Conservation (phyloP, 2,329 filamentous ascomycete genomes). For the Magnaporthiopsis incrustans region DNA sequence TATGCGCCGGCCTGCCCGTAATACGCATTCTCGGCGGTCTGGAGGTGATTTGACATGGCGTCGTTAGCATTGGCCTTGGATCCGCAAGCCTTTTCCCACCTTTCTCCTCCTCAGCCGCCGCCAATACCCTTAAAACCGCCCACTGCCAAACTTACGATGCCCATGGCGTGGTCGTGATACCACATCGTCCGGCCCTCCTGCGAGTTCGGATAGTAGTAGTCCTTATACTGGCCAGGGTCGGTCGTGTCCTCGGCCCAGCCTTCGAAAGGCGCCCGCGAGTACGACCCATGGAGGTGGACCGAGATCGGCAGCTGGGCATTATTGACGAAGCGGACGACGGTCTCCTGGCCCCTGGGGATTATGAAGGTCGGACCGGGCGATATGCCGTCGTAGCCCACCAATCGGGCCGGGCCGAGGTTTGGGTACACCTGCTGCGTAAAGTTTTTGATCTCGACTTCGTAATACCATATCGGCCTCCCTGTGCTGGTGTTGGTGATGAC, state of each 20-base stretch:
- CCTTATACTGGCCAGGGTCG: conserved; percentile 45
- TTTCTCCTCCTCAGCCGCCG: background rate
- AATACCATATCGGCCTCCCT: conserved; percentile 27
- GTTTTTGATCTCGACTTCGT: conserved; percentile 25
- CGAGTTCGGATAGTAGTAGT: conserved; percentile 54
- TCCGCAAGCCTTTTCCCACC: background rate
- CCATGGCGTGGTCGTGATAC: conserved; percentile 45
- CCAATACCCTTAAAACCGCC: conserved; percentile 1
- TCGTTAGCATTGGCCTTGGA: background rate
- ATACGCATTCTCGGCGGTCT: conserved; percentile 47
- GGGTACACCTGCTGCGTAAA: conserved; percentile 29
- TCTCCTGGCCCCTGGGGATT: conserved; percentile 39
- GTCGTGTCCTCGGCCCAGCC: conserved; percentile 42
- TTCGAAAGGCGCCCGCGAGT: conserved; percentile 38
- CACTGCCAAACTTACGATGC: conserved; percentile 17
- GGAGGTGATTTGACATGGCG: conserved; percentile 16
- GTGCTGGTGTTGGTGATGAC: conserved; percentile 28
- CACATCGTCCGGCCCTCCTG: conserved; percentile 46
- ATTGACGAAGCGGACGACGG: conserved; percentile 46
- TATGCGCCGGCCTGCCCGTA: conserved; percentile 50
- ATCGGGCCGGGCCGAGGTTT: conserved; percentile 20
- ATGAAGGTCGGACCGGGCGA: conserved; percentile 45
- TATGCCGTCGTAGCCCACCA: conserved; percentile 45
- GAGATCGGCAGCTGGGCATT: conserved; percentile 34
- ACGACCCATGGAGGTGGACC: conserved; percentile 50